phyloP scores from a whole-genome alignment of 2,329 filamentous ascomycete species.

The Tolypocladium ophioglossoides region DNA sequence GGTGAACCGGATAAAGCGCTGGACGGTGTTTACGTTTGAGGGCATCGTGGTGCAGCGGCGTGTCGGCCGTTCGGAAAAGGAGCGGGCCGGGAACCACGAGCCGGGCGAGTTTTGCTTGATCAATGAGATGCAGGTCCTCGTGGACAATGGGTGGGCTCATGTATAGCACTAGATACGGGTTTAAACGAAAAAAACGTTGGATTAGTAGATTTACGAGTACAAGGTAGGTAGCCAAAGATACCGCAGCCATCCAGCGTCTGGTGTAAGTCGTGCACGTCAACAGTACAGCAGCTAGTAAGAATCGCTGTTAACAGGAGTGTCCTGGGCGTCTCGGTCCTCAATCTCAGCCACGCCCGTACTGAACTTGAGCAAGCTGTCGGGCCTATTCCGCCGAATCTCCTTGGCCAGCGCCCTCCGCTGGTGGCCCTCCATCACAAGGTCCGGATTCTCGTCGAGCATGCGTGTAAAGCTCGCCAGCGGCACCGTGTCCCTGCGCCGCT shows the following conservation, averaged over 20 bases:
- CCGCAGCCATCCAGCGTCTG: no score
- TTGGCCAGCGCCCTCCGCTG: not conserved
- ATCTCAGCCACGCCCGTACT: not conserved
- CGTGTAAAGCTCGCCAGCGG: not conserved
- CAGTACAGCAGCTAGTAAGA: no score
- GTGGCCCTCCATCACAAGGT: not conserved
- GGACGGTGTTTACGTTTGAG: conserved; percentile 21
- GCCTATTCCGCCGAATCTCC: not conserved
- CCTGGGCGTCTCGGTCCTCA: not conserved
- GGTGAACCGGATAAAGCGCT: conserved; percentile 43
- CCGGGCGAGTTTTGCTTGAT: conserved; percentile 42
- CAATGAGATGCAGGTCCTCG: conserved; percentile 51
- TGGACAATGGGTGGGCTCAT: conserved; percentile 48
- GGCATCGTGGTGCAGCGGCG: conserved; percentile 25
- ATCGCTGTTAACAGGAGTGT: not conserved
- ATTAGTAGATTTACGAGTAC: no score
- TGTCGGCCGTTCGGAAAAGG: conserved; percentile 26
- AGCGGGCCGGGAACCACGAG: conserved; percentile 25
- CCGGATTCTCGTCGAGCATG: not conserved
- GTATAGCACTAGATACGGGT: conserved; percentile 19
- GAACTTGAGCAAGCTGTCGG: not conserved
- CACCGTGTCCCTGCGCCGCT: not conserved
- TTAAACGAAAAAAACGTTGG: not conserved
- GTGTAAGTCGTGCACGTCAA: no score
- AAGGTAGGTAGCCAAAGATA: no score